These are phyloP conservation scores for Sphagnum contortum DNA, from an alignment of 225 moss, liverwort and hornwort genomes.

Conservation along the genomic window DNA sequence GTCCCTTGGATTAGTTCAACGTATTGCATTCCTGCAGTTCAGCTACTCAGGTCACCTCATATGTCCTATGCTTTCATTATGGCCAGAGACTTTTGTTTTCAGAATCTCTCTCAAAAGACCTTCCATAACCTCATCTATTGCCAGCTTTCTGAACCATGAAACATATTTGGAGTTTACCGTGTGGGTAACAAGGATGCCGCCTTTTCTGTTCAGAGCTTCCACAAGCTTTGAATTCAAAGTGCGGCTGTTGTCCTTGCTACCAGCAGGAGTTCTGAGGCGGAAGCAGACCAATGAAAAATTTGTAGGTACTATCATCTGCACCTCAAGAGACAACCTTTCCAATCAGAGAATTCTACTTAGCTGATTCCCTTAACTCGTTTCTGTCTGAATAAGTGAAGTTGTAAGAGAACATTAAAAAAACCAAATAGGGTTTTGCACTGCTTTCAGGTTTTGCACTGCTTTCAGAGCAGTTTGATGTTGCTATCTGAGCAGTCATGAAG, in stretches of 20 bases:
- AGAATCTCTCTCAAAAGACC: background rate
- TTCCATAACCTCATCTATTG: background rate
- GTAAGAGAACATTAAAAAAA: too few species aligned
- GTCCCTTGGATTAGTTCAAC: background rate
- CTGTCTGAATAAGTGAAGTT: too few species aligned
- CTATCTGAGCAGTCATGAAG: background rate
- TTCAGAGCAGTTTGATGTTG: background rate
- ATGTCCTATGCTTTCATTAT: too few species aligned
- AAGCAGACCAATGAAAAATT: conserved; percentile 58
- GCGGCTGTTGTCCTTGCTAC: conserved; percentile 42
- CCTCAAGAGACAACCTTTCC: background rate
- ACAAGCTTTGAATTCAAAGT: conserved; percentile 44
- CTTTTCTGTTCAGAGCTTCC: conserved; percentile 53
- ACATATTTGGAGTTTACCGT: conserved; percentile 28
- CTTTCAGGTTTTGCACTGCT: background rate
- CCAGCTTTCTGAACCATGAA: background rate
- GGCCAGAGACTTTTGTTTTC: too few species aligned
- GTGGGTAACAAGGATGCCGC: conserved; percentile 50
- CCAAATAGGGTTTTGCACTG: background rate
- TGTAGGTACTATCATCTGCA: conserved; percentile 49
- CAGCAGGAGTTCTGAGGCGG: conserved; percentile 40
- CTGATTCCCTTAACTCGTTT: too few species aligned
- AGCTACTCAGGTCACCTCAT: background rate
- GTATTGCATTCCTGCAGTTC: background rate
- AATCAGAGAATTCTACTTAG: too few species aligned